Conservation (phyloP, 306 rosid genomes). For the Mimosa pudica region DNA sequence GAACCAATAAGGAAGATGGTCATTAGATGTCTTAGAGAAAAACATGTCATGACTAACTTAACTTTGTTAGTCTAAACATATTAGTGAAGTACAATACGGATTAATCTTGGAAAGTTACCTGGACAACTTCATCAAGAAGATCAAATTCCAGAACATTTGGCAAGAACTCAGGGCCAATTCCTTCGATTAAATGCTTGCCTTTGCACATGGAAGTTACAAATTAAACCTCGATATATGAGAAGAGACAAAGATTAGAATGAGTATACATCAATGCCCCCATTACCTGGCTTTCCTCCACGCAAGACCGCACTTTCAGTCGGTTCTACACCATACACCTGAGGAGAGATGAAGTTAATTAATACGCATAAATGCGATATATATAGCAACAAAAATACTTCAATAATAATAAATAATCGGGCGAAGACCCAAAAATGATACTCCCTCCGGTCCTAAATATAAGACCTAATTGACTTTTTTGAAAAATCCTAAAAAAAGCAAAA, state of each 20-base stretch:
- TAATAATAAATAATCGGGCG: too few relatives aligned
- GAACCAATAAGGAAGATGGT: too few relatives aligned
- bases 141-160: constrained; percentile 56
- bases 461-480: too few relatives aligned
- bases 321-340: constrained; percentile 76
- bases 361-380: background rate
- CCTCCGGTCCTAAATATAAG: too few relatives aligned
- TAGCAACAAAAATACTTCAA: background rate
- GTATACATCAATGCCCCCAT: too few relatives aligned
- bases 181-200: constrained; percentile 81
- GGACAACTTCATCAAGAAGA: constrained; percentile 68
- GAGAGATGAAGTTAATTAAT: background rate
- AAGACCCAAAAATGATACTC: too few relatives aligned
- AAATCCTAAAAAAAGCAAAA: too few relatives aligned
- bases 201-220: background rate
- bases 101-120: constrained; percentile 43
- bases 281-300: constrained; percentile 72
- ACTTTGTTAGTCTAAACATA: too few relatives aligned
- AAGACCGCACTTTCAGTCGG: constrained; percentile 80
- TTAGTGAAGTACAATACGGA: too few relatives aligned
- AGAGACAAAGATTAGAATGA: background rate
- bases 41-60: too few relatives aligned
- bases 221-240: constrained; percentile 7
- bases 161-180: constrained; percentile 71
- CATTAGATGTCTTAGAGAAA: too few relatives aligned